Evolutionary conservation across 2,329 filamentous ascomycete genomes (phyloP).

Genomic region (Rutstroemia sp.): DNA sequence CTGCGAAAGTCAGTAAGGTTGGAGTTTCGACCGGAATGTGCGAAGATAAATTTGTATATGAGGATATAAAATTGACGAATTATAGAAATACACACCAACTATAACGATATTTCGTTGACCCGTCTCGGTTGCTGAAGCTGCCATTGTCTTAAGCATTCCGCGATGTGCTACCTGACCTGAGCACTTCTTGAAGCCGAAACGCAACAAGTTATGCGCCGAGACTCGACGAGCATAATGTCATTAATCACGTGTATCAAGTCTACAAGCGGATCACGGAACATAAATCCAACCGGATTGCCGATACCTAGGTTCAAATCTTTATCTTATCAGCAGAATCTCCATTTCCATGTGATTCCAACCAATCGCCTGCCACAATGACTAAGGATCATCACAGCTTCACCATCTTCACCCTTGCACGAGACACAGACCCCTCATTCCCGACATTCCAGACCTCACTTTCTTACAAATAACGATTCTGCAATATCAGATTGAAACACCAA

Average conservation of each 20-base stretch:
- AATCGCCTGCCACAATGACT: neutral
- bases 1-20: conserved; percentile 10
- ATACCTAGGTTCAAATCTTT: too few relatives aligned
- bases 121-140: neutral
- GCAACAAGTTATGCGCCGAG: too few relatives aligned
- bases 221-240: too few relatives aligned
- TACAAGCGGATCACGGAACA: too few relatives aligned
- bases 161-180: neutral
- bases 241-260: too few relatives aligned
- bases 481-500: neutral
- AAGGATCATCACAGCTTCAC: neutral
- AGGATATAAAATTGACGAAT: conserved; percentile 34
- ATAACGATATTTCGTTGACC: conserved; percentile 27
- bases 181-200: too few relatives aligned
- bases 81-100: conserved; percentile 42
- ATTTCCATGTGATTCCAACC: neutral
- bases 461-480: conserved; percentile 5
- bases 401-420: neutral
- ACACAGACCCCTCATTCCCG: neutral
- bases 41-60: neutral
- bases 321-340: too few relatives aligned
- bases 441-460: neutral
- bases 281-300: too few relatives aligned
- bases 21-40: too few relatives aligned
- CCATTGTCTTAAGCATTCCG: neutral